Evolutionary conservation across 129 eudicot species (phyloP), one percentile per base, ranked within the genome.

Genomic region (Logfia minima): DNA sequence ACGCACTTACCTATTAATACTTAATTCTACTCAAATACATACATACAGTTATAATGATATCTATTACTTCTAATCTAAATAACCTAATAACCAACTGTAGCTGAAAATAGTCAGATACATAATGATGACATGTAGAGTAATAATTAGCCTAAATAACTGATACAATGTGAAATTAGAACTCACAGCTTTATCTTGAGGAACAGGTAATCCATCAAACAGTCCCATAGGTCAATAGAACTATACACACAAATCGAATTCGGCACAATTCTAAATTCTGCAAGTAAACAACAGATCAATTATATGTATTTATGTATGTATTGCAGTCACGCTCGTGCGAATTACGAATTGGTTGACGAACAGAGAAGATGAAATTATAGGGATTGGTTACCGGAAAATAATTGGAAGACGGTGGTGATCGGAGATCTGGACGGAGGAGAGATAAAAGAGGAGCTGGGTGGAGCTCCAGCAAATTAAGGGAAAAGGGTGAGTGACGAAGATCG

Each of bases 131-230:
- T 60, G 2, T 10, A 55, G 52, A 55, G 21, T 29, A 19, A 48
- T 59, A 55, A 8, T 55, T 58, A 48, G 55, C 55, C 55, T 48
- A 48, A 48, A 48, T 48, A 48, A 48, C 55, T 48, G 55, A 48
- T 14, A 48, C 55, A 48, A 48, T 52, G 59, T 64, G 48, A 17
- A 73, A 74, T 67, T 23, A 43, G 48, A 61, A 81, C 86, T 82
- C 68, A 92, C 98, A 72, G 85, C 88, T 90, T 92, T 92, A 31
- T 92, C 98, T 23, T 84, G 81, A 58, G 98, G 86, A 78, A 92
- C 88, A 28, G 98, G 98, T 37, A 92, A 85, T 26, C 96, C 96
- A 63, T 92, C 98, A 71, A 92, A 92, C 45, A 90, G 85, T 71
- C 93, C 96, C 98, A 92, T 92, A 83, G 85, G 83, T 83, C 77